Percentiles rank a stretch among this genome's conserved stretches.
These are phyloP conservation scores for Bromus sterilis DNA, from an alignment of 176 grass and related monocot genomes.

Conservation along the genomic window DNA sequence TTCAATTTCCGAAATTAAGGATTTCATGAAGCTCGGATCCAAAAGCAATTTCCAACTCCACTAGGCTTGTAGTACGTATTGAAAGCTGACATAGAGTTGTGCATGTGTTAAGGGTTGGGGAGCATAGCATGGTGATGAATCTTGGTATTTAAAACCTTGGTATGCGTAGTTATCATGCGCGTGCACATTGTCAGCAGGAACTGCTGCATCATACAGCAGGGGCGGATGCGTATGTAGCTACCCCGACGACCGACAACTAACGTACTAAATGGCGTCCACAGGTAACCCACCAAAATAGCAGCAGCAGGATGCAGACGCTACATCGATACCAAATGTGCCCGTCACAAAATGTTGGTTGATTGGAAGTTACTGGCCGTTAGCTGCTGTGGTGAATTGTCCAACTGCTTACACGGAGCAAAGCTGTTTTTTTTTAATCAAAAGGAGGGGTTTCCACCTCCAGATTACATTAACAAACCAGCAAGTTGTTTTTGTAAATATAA, in stretches of 20 bases:
- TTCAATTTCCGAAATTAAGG: no score
- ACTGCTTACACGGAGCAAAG: background rate
- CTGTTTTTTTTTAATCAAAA: no score
- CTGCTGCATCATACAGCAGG: slow-evolving; percentile 1
- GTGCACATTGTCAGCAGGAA: background rate
- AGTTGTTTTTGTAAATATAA: no score
- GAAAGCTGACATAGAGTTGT: background rate
- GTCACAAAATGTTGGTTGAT: background rate
- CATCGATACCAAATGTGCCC: background rate
- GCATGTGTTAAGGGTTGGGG: background rate
- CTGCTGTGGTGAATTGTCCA: background rate
- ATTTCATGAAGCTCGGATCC: no score
- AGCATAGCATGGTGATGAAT: background rate
- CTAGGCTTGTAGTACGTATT: background rate
- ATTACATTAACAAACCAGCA: no score
- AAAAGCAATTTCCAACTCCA: no score
- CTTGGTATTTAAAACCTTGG: slow-evolving; percentile 1
- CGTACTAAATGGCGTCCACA: background rate
- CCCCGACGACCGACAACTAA: background rate
- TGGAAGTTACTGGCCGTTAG: background rate
- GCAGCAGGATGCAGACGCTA: background rate
- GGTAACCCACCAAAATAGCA: background rate
- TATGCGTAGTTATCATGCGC: slow-evolving; percentile 9
- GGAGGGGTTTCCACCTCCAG: no score
- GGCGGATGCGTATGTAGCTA: background rate